Percentiles rank a stretch among this genome's conserved stretches.
Conservation (phyloP, 2,329 filamentous ascomycete species). For the Xylariaceae sp. region DNA sequence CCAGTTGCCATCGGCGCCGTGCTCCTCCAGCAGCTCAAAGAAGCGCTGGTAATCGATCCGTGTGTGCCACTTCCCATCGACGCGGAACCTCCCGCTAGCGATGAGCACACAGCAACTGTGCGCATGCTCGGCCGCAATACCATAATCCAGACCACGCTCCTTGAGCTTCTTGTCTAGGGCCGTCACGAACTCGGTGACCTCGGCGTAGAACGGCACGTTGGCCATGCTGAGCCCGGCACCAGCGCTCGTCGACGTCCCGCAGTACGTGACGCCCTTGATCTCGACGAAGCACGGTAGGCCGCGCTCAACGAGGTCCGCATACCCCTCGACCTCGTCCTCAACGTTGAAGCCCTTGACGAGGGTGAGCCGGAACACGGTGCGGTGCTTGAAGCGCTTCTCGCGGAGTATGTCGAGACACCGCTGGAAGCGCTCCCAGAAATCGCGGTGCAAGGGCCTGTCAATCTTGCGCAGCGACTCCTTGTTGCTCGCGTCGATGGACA, state of each 20-base stretch:
- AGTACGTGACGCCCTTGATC: conserved; percentile 96
- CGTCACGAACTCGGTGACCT: conserved; percentile 82
- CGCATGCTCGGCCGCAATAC: conserved; percentile 92
- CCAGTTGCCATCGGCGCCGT: conserved; percentile 71
- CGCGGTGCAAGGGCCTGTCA: conserved; percentile 88
- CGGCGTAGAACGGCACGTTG: conserved; percentile 95
- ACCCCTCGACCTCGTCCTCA: conserved; percentile 89
- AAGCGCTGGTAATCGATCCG: conserved; percentile 89
- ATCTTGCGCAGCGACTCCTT: conserved; percentile 86
- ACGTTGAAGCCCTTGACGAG: conserved; percentile 98
- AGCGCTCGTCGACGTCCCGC: conserved; percentile 84
- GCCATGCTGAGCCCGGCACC: conserved; percentile 93
- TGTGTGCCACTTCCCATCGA: conserved; percentile 85
- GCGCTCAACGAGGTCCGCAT: conserved; percentile 85
- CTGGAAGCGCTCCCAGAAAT: conserved; percentile 97
- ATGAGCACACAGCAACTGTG: conserved; percentile 93
- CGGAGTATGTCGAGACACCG: conserved; percentile 88
- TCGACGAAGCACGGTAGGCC: conserved; percentile 92
- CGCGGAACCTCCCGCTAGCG: conserved; percentile 79
- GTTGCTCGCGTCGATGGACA: conserved; percentile 94
- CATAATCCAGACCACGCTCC: conserved; percentile 77
- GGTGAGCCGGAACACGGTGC: conserved; percentile 93
- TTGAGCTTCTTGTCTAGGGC: conserved; percentile 74
- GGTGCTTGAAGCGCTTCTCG: conserved; percentile 81
- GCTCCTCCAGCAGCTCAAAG: conserved; percentile 81